These are phyloP conservation scores for Porphyrellus cyaneotinctus DNA, from an alignment of 768 basidiomycete species.

Conservation along the genomic window DNA sequence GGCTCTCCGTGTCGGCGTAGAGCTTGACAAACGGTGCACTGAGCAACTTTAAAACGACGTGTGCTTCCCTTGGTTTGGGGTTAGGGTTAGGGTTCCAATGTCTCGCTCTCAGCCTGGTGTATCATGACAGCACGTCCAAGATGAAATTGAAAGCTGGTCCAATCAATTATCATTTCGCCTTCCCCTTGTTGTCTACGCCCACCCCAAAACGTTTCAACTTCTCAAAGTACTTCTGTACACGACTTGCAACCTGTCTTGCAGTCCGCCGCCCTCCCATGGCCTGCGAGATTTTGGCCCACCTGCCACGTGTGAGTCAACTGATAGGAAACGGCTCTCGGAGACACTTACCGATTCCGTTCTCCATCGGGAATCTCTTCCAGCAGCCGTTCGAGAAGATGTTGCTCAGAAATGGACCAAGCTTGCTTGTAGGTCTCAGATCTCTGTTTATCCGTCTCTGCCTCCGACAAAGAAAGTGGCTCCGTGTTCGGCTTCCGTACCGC, in stretches of 20 bases:
- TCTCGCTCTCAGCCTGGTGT: too few relatives aligned
- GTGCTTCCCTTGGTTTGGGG: conserved; percentile 7
- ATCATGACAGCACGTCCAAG: too few relatives aligned
- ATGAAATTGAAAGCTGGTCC: background rate
- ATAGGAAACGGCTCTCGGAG: background rate
- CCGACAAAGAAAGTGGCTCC: conserved; percentile 14
- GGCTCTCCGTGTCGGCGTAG: conserved; percentile 1
- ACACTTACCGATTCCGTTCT: conserved; percentile 64
- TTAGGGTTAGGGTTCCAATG: conserved; percentile 28
- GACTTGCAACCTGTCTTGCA: conserved; percentile 81
- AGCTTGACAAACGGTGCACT: background rate
- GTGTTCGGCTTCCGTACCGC: conserved; percentile 12
- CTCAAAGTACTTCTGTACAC: conserved; percentile 85
- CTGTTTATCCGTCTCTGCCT: conserved; percentile 22
- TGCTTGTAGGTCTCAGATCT: conserved; percentile 72
- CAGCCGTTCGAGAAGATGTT: conserved; percentile 69
- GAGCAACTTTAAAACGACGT: too few relatives aligned
- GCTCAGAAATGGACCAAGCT: conserved; percentile 72
- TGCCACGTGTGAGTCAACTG: conserved; percentile 27
- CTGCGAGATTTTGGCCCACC: conserved; percentile 77
- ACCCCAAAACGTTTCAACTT: conserved; percentile 76
- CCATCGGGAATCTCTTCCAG: conserved; percentile 74
- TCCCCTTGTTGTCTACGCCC: conserved; percentile 33
- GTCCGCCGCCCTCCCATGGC: conserved; percentile 78
- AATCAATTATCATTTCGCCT: conserved; percentile 18